These are phyloP conservation scores for Pichia cabralensis DNA, from an alignment of 805 yeast species.

Conservation along the genomic window DNA sequence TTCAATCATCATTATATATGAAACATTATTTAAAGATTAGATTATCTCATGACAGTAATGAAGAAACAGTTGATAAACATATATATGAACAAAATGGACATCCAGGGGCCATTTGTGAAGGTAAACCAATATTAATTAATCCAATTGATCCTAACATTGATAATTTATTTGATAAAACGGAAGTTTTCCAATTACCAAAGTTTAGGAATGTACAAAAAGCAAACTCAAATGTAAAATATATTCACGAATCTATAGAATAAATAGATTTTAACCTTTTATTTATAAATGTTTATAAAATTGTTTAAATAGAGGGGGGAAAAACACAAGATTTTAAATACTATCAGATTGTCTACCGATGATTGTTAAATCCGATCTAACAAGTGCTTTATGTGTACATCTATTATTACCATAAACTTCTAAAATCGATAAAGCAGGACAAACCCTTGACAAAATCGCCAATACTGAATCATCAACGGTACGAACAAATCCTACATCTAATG, in stretches of 20 bases:
- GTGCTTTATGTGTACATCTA: slow-evolving; percentile 48
- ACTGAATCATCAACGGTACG: slow-evolving; percentile 63
- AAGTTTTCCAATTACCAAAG: slow-evolving; percentile 36
- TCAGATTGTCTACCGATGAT: slow-evolving; percentile 72
- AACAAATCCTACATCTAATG: slow-evolving; percentile 72
- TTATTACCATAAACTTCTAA: slow-evolving; percentile 79
- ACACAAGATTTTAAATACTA: slow-evolving; percentile 28
- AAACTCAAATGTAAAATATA: slow-evolving; percentile 34
- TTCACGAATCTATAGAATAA: slow-evolving; percentile 16
- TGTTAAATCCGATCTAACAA: slow-evolving; percentile 41
- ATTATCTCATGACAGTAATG: slow-evolving; percentile 20
- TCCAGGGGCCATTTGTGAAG: slow-evolving; percentile 27
- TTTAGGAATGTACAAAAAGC: slow-evolving; percentile 62
- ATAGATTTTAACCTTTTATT: neutral
- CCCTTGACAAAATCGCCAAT: slow-evolving; percentile 44
- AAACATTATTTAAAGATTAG: slow-evolving; percentile 25
- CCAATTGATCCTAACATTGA: slow-evolving; percentile 13
- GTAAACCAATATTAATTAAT: slow-evolving; percentile 35
- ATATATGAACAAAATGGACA: slow-evolving; percentile 27
- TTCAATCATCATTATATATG: slow-evolving; percentile 23
- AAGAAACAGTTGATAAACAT: slow-evolving; percentile 21
- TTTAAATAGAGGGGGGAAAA: too few species aligned
- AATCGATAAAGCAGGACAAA: slow-evolving; percentile 52
- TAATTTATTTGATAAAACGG: neutral
- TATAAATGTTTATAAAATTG: neutral